Evolutionary conservation across 2,329 filamentous ascomycete genomes (phyloP).

Genomic region (Talaromyces funiculosus): DNA sequence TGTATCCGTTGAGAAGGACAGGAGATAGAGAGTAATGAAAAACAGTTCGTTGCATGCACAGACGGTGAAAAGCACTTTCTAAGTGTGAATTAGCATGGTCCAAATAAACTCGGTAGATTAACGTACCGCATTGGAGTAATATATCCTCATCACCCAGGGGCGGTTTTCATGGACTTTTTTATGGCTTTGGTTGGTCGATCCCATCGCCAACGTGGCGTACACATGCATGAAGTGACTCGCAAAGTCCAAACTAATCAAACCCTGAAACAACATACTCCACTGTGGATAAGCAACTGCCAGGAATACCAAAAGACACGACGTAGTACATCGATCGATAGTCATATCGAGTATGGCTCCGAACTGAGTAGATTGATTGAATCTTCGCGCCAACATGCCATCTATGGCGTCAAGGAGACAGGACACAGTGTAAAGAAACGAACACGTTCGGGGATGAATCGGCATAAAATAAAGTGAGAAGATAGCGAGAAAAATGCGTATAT

Average conservation of each 20-base stretch:
- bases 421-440: constrained; percentile 76
- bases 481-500: constrained; percentile 71
- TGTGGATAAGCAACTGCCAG: constrained; percentile 87
- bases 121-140: constrained; percentile 92
- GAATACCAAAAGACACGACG: constrained; percentile 89
- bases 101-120: not conserved
- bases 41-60: constrained; percentile 91
- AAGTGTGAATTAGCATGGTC: constrained; percentile 1
- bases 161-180: constrained; percentile 86
- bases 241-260: constrained; percentile 83
- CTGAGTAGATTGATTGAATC: constrained; percentile 82
- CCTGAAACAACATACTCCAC: constrained; percentile 91
- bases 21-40: constrained; percentile 95
- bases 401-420: constrained; percentile 93
- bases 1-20: constrained; percentile 90
- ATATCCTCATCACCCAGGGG: constrained; percentile 84
- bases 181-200: constrained; percentile 73
- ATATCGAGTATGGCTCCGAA: constrained; percentile 97
- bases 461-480: constrained; percentile 96
- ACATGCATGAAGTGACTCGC: constrained; percentile 99
- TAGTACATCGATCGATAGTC: constrained; percentile 97
- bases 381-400: constrained; percentile 82
- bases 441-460: constrained; percentile 92
- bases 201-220: constrained; percentile 90
- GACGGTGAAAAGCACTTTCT: constrained; percentile 86